phyloP scores from a whole-genome alignment of 805 yeast genomes.

The Myxozyma vanderwaltii region DNA sequence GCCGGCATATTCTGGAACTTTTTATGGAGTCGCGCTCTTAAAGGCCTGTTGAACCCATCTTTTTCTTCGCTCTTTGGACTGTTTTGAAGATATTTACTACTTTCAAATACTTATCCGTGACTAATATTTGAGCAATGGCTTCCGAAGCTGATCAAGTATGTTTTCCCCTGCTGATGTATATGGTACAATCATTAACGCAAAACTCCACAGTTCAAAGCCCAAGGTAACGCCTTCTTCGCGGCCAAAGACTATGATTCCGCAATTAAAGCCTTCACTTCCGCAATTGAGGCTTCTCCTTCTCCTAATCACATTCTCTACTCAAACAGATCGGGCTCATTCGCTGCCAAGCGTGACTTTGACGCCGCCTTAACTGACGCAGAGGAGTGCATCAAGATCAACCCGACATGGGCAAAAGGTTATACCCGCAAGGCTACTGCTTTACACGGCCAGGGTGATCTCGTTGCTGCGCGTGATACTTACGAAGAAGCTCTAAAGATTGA shows the following conservation, averaged over 20 bases:
- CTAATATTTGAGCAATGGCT: conserved; percentile 2
- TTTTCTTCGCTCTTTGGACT: too few relatives aligned
- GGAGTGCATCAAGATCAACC: conserved; percentile 76
- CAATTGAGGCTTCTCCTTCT: conserved; percentile 74
- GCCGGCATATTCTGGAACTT: conserved; percentile 11
- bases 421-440: conserved; percentile 92
- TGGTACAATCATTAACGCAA: background rate
- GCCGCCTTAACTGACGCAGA: conserved; percentile 84
- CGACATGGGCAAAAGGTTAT: conserved; percentile 94
- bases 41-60: background rate
- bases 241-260: conserved; percentile 84
- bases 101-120: background rate
- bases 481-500: conserved; percentile 81
- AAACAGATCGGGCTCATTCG: conserved; percentile 89
- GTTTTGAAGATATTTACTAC: background rate
- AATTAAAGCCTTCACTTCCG: conserved; percentile 76
- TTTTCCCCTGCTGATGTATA: background rate
- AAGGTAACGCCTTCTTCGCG: conserved; percentile 91
- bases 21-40: too few relatives aligned
- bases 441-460: conserved; percentile 79
- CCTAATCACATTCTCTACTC: conserved; percentile 94
- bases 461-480: conserved; percentile 71
- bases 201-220: conserved; percentile 59
- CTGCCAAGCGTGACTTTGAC: conserved; percentile 72
- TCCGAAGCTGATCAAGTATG: conserved; percentile 29